Evolutionary conservation across 2,329 filamentous ascomycete genomes (phyloP).

Genomic region (Monilinia fructigena): DNA sequence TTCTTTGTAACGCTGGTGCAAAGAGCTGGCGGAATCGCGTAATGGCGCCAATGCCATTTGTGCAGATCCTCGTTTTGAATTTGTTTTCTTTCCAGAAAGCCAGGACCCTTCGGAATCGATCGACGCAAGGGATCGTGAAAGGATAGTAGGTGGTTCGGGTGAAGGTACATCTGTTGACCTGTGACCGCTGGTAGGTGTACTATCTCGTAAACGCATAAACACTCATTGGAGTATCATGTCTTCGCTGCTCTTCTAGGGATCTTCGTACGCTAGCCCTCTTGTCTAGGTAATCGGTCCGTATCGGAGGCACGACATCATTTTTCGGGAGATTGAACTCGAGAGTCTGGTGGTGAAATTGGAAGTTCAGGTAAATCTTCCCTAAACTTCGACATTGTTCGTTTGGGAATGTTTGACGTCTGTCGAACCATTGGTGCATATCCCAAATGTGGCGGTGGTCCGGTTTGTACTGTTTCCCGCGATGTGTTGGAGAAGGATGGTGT

Average conservation of each 20-base stretch:
- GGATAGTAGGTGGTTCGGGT: constrained; percentile 50
- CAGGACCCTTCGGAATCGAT: constrained; percentile 96
- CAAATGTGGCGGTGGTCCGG: constrained; percentile 31
- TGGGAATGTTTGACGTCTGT: constrained; percentile 52
- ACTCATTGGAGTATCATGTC: constrained; percentile 51
- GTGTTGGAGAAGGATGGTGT: constrained; percentile 83
- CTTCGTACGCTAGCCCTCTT: constrained; percentile 33
- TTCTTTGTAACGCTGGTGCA: constrained; percentile 49
- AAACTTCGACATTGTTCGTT: constrained; percentile 86
- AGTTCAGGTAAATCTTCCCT: constrained; percentile 87
- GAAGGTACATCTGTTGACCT: constrained; percentile 46
- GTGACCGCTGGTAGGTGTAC: constrained; percentile 48
- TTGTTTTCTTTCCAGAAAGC: constrained; percentile 71
- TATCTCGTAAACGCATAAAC: constrained; percentile 41
- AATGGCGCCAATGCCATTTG: constrained; percentile 45
- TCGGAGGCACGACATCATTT: constrained; percentile 48
- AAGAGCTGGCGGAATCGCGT: constrained; percentile 45
- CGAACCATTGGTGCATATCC: constrained; percentile 34
- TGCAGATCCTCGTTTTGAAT: constrained; percentile 49
- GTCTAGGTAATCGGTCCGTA: constrained; percentile 34
- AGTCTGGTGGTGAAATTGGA: constrained; percentile 81
- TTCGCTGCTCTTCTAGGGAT: constrained; percentile 41
- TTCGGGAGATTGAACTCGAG: constrained; percentile 76
- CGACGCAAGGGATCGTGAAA: constrained; percentile 85
- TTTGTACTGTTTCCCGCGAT: constrained; percentile 79